Base-by-base conservation (phyloP, 768 basidiomycete species). In the Candolleomyces eurysporus region DNA sequence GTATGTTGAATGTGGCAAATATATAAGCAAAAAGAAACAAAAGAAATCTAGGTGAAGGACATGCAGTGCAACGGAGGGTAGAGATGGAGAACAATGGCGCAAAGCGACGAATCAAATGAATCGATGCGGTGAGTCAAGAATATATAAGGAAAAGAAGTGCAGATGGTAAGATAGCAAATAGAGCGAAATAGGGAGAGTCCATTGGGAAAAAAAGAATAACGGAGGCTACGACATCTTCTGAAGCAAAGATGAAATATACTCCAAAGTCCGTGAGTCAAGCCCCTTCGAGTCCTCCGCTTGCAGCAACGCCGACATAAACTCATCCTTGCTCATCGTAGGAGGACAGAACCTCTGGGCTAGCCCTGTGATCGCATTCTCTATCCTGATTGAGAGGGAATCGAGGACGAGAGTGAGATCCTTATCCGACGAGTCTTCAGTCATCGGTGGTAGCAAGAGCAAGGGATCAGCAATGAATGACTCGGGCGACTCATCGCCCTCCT, bases 331-430 rank as follows among this genome's bases (percentile, higher is more conserved):
- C 11, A 64, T 58, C 13, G 66, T 67, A 4, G 65, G 63, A 8
- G 69, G 63, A 42, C 65, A 60, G 52, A 69, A 69, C 62, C 68
- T 69, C 56, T 70, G 64, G n/a, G 68, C 68, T 48, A 80, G 64
- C 11, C 77, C 69, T 40, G 75, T 70, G 30, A 86, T 73, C 2
- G 90, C 84, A 69, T 95, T 94, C 69, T 92, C 88, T 58, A 95
- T 86, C 48, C 95, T 81, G 8, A 84, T 75, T 32, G 89, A 79
- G 56, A 96, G 70, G 13, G 88, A 91, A 66, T 94, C 90, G 36
- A 97, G 78, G n/a, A 92, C 74, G 61, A 83, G 73, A 74, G 87
- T 82, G 57, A 95, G 74, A 61, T 96, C 91, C 17, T 80, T 73
- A 65, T 95, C 93, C 31, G 84, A 79, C 66, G 88, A 84, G 63